Base-by-base conservation (phyloP, 1,284 basidiomycete genomes). In the Malassezia psittaci region DNA sequence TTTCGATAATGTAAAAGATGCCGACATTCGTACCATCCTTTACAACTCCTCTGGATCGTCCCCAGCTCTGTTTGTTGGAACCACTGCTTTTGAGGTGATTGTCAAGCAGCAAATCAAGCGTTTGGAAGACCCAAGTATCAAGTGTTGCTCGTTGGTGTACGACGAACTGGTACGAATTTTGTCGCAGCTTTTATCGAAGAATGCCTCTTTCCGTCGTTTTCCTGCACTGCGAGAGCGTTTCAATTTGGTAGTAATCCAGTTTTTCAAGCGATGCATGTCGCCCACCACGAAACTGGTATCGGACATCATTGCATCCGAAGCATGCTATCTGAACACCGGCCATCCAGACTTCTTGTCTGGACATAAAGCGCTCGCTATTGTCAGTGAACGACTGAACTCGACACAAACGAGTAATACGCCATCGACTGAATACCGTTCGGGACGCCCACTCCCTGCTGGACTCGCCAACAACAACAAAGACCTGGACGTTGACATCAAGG, bases 21-120 rank as follows among this genome's bases (percentile, higher is more conserved):
- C 90, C 29, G 93, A 98, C 77, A 96, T 98, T 74, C 82, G 93
- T 46, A 90, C 85, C 2, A 86, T 94, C 65, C 77, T 96, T 51
- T 98, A 96, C 80, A 98, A 96, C 78, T 94, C 91, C 59, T 93
- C 89, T 24, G 93, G 93, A 74, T 94, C 90, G 5, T 93, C 90
- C 6, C 93, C 93, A 21, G 85, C 91, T 0, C 80, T 98, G 15
- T 96, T 98, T 73, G 91, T 96, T 48, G 90, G 90, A 18, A 93
- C 93, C 0, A 85, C 87, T 57, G 93, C 93, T 1, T 96, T 96
- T 66, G 91, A 96, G 75, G 87, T 91, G 57, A 96, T 96, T 67
- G 89, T 96, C 67, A 98, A 96, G 79, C 89, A 96, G 75, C 93
- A 98, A 77, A 98, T 98, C 76, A 87, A 90, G 77, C 83, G 93